These are phyloP conservation scores for Schoenoplectus triqueter DNA, from an alignment of 202 grass and related monocot genomes.

Conservation along the genomic window DNA sequence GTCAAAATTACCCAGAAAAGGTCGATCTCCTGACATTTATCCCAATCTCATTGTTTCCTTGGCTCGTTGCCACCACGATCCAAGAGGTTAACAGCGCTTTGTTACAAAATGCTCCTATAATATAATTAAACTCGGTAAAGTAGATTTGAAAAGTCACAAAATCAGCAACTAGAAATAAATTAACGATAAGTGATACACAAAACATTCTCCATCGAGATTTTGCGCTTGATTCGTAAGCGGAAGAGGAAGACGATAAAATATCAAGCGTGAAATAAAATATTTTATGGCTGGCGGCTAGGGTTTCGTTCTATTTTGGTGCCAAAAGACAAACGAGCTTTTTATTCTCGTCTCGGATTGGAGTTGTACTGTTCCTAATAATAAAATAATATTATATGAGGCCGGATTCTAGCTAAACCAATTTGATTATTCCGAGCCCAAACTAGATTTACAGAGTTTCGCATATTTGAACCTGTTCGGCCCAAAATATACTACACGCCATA, in stretches of 20 bases:
- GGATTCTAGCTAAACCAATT: no score
- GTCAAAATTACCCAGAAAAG: no score
- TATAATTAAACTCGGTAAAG: background rate
- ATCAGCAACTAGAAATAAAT: background rate
- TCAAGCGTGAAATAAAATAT: background rate
- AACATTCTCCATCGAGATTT: background rate
- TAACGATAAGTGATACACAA: background rate
- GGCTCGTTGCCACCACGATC: background rate
- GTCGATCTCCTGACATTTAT: no score
- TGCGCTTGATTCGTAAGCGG: background rate
- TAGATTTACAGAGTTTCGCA: no score
- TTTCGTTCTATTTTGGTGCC: background rate
- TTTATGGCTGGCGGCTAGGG: background rate
- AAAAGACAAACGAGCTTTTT: no score
- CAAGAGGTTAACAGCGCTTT: slow-evolving; percentile 9
- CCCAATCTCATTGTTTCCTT: background rate
- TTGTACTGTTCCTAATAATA: no score
- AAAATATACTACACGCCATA: no score
- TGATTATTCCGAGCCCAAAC: no score
- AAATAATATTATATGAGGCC: no score
- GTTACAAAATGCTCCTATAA: background rate
- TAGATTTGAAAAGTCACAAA: background rate
- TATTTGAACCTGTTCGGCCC: no score
- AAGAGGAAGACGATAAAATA: no score
- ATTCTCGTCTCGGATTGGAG: no score